phyloP scores from a whole-genome alignment of 176 grass and related monocot species.

The Carex cristatella region DNA sequence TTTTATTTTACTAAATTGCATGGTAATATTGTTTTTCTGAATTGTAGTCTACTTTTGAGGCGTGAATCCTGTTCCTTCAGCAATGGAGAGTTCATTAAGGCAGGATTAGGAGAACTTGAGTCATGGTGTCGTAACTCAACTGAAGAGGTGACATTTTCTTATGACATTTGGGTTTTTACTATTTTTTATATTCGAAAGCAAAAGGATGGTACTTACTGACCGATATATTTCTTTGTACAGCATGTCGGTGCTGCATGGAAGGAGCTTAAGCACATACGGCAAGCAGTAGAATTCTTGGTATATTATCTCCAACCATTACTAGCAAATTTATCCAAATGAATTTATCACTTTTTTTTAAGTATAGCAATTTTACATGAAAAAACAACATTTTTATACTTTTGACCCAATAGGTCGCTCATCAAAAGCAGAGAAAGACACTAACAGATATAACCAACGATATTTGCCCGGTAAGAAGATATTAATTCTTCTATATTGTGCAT shows the following conservation, averaged over 20 bases:
- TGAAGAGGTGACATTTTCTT: slow-evolving; percentile 51
- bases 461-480: slow-evolving; percentile 56
- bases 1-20: slow-evolving; percentile 23
- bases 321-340: neutral
- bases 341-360: slow-evolving; percentile 4
- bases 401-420: slow-evolving; percentile 61
- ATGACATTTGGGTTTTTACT: neutral
- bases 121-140: slow-evolving; percentile 68
- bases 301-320: neutral
- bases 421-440: slow-evolving; percentile 76
- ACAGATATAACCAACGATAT: slow-evolving; percentile 75
- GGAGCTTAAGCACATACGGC: slow-evolving; percentile 70
- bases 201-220: slow-evolving; percentile 18
- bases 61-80: slow-evolving; percentile 89
- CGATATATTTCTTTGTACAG: slow-evolving; percentile 46
- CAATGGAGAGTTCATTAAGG: slow-evolving; percentile 84
- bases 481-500: slow-evolving; percentile 4
- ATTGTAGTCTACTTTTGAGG: slow-evolving; percentile 63
- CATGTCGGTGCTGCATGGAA: slow-evolving; percentile 72
- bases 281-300: slow-evolving; percentile 92
- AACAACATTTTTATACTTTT: slow-evolving; percentile 8
- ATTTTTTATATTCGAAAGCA: neutral
- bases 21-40: slow-evolving; percentile 23
- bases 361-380: neutral
- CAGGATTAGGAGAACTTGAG: slow-evolving; percentile 72